phyloP scores from a whole-genome alignment of 495 filamentous ascomycete species.

The Aspergillus ellipticus region DNA sequence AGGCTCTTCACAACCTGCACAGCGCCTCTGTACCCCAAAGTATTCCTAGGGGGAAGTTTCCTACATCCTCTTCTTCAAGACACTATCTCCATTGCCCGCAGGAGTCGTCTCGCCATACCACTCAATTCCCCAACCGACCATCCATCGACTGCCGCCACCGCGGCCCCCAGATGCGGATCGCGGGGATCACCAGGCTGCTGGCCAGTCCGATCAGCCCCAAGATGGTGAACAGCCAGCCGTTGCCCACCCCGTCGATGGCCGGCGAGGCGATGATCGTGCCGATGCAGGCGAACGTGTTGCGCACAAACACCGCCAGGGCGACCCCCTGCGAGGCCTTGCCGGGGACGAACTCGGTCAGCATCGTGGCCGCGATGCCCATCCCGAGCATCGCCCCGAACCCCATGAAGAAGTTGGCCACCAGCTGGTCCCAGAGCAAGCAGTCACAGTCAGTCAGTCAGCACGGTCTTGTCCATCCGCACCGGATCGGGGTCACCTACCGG shows the following conservation, averaged over 20 bases:
- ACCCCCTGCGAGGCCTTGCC: constrained; percentile 68
- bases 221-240: constrained; percentile 86
- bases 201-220: constrained; percentile 61
- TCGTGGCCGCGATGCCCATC: constrained; percentile 72
- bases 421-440: constrained; percentile 21
- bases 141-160: constrained; percentile 71
- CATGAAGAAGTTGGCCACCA: constrained; percentile 85
- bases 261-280: constrained; percentile 72
- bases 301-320: constrained; percentile 71
- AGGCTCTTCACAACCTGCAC: no score
- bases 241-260: constrained; percentile 75
- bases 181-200: constrained; percentile 54
- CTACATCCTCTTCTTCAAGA: no score
- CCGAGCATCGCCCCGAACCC: constrained; percentile 87
- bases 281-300: constrained; percentile 82
- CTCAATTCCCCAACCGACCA: no score
- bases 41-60: no score
- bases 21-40: no score
- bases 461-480: no score
- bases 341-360: constrained; percentile 91
- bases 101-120: no score
- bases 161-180: constrained; percentile 61
- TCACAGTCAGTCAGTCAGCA: not conserved
- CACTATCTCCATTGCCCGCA: no score
- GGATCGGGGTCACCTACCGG: no score